Conservation (phyloP, 2,329 filamentous ascomycete genomes). For the Delphinella strobiligena region DNA sequence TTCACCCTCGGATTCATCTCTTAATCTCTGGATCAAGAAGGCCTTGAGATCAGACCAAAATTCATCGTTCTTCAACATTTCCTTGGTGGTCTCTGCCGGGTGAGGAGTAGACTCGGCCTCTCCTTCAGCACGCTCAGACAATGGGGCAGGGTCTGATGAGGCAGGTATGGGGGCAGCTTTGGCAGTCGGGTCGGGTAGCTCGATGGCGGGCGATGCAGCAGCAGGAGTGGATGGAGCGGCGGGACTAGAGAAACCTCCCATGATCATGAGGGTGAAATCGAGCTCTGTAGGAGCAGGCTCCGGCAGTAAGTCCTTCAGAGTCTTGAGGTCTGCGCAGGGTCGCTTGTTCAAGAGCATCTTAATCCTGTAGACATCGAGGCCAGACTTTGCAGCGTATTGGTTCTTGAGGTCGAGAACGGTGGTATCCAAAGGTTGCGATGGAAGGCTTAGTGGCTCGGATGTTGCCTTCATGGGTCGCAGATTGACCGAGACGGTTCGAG, state of each 20-base stretch:
- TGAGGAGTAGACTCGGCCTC: slow-evolving; percentile 36
- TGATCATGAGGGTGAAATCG: slow-evolving; percentile 80
- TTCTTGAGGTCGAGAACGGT: slow-evolving; percentile 70
- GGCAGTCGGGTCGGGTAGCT: slow-evolving; percentile 24
- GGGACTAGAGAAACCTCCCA: slow-evolving; percentile 42
- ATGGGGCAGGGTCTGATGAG: slow-evolving; percentile 13
- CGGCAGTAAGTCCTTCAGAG: slow-evolving; percentile 56
- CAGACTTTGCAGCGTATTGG: slow-evolving; percentile 50
- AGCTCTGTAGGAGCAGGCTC: slow-evolving; percentile 32
- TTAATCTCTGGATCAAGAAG: slow-evolving; percentile 67
- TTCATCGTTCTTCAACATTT: slow-evolving; percentile 53
- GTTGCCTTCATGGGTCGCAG: slow-evolving; percentile 71
- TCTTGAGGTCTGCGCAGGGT: slow-evolving; percentile 65
- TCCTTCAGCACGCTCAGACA: slow-evolving; percentile 17
- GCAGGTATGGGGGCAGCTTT: slow-evolving; percentile 14
- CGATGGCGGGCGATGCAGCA: slow-evolving; percentile 28
- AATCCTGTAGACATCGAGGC: slow-evolving; percentile 63
- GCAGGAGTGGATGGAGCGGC: slow-evolving; percentile 20
- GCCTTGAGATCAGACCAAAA: slow-evolving; percentile 83
- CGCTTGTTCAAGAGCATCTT: slow-evolving; percentile 82
- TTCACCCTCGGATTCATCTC: slow-evolving; percentile 54
- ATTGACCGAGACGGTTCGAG: slow-evolving; percentile 38
- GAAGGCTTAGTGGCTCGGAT: slow-evolving; percentile 54
- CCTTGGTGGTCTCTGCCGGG: slow-evolving; percentile 35
- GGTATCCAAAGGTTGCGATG: slow-evolving; percentile 50